Conservation (phyloP, 768 basidiomycete genomes). For the Termitomyces eurrhizus region DNA sequence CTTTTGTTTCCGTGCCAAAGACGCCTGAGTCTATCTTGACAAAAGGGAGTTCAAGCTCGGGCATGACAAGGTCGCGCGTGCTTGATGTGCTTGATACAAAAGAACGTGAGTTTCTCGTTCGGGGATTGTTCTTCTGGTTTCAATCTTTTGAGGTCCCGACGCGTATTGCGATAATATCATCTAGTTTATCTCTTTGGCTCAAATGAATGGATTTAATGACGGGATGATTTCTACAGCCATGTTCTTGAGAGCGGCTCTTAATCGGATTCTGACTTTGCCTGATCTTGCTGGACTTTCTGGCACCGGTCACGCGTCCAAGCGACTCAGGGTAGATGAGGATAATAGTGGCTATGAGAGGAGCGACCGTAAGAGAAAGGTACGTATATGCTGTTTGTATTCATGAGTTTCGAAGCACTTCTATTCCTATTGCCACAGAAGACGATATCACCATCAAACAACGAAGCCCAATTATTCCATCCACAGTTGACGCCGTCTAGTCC, state of each 20-base stretch:
- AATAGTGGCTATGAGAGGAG: background rate
- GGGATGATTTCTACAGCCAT: constrained; percentile 22
- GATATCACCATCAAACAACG: background rate
- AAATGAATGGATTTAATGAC: background rate
- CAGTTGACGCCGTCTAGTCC: background rate
- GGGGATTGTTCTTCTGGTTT: background rate
- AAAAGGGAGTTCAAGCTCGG: constrained; percentile 11
- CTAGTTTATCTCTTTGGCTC: background rate
- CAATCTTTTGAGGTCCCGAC: background rate
- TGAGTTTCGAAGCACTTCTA: background rate
- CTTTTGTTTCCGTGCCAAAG: constrained; percentile 18
- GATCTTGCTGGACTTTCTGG: constrained; percentile 39
- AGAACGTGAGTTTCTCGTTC: constrained; percentile 34
- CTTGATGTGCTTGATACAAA: constrained; percentile 37
- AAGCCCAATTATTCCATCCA: background rate
- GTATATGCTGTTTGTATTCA: background rate
- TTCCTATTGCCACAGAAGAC: background rate
- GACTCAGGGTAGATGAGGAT: background rate
- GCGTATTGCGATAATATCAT: background rate
- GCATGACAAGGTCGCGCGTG: constrained; percentile 29
- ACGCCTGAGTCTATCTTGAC: constrained; percentile 18
- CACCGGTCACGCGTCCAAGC: background rate
- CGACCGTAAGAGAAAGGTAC: constrained; percentile 5
- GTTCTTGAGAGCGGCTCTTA: constrained; percentile 32
- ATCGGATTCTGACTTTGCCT: constrained; percentile 38